Conservation (phyloP, 116 monocot genomes). For the Papilionanthe hybrid region DNA sequence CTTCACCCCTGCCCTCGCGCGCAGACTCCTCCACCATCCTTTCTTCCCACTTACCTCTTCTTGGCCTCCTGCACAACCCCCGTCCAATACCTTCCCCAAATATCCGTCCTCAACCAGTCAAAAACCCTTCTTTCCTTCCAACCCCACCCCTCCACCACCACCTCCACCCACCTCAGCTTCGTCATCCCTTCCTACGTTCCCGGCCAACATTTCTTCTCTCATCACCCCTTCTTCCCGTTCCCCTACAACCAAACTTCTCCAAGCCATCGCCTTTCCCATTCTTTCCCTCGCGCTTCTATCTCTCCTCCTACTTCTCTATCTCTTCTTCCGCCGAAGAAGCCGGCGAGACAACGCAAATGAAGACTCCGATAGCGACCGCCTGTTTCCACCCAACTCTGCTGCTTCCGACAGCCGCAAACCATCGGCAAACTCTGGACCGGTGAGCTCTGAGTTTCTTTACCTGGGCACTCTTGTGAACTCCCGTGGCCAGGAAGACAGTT, state of each 20-base stretch:
- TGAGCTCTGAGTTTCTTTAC: constrained; percentile 40
- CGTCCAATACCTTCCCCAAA: constrained; percentile 22
- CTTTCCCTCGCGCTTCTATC: constrained; percentile 12
- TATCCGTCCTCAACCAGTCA: constrained; percentile 22
- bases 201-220: constrained; percentile 25
- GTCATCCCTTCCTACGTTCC: constrained; percentile 21
- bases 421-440: constrained; percentile 5
- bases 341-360: background rate
- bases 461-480: constrained; percentile 46
- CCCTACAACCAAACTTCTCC: constrained; percentile 13
- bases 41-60: constrained; percentile 20
- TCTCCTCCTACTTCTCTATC: constrained; percentile 7
- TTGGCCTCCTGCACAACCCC: constrained; percentile 21
- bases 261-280: constrained; percentile 15
- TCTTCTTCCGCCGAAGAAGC: constrained; percentile 10
- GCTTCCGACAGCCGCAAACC: constrained; percentile 8
- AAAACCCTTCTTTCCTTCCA: constrained; percentile 21
- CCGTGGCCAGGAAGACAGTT: constrained; percentile 10
- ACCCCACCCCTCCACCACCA: constrained; percentile 19
- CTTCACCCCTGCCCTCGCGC: background rate
- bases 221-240: constrained; percentile 9
- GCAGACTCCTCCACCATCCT: constrained; percentile 29
- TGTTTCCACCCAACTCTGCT: constrained; percentile 23
- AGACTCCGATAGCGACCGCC: constrained; percentile 23
- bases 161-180: background rate